phyloP scores from a whole-genome alignment of 306 rosid species.

The Medicago lupulina region DNA sequence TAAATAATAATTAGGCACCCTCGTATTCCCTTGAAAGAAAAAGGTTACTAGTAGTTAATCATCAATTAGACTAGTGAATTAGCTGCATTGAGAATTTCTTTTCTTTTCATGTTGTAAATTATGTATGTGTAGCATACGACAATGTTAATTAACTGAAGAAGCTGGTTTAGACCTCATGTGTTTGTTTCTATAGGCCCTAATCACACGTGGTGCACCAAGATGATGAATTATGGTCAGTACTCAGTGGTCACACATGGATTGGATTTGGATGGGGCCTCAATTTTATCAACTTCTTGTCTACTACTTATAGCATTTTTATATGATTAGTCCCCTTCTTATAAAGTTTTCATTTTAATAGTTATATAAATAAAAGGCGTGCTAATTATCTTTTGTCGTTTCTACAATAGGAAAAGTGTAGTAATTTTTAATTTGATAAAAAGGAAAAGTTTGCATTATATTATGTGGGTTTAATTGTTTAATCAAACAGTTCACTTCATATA shows the following conservation, averaged over 20 bases:
- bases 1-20: neutral
- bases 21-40: neutral
- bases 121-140: neutral
- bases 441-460: neutral
- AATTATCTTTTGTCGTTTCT: conserved; percentile 44
- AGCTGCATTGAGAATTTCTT: conserved; percentile 23
- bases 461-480: conserved; percentile 27
- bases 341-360: neutral
- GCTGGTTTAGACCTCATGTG: conserved; percentile 6
- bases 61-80: conserved; percentile 33
- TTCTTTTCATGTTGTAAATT: neutral
- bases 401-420: neutral
- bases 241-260: conserved; percentile 40
- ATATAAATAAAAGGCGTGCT: conserved; percentile 26
- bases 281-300: conserved; percentile 13
- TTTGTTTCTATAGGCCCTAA: conserved; percentile 4
- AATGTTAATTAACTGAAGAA: neutral
- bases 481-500: conserved; percentile 11
- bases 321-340: neutral
- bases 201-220: conserved; percentile 2
- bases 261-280: conserved; percentile 28
- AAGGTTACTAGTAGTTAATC: conserved; percentile 19
- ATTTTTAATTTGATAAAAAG: too few relatives aligned
- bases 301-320: conserved; percentile 7
- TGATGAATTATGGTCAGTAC: conserved; percentile 31